Conservation (phyloP, 495 filamentous ascomycete species). For the Lophiostoma macrostomum region DNA sequence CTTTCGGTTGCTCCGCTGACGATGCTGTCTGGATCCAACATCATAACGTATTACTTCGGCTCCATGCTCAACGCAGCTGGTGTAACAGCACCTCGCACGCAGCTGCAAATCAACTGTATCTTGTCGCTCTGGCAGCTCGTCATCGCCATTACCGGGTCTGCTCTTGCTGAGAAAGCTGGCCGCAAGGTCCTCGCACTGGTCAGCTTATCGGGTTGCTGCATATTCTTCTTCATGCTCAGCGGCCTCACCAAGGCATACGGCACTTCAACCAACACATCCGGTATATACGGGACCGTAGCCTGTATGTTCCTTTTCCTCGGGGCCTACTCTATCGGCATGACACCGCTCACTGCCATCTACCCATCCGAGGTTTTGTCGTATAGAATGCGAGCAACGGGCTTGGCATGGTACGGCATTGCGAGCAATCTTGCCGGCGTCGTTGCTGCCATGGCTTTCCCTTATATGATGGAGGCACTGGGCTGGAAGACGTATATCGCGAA, state of each 20-base stretch:
- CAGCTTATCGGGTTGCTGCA: neutral
- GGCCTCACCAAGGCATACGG: neutral
- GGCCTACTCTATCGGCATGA: conserved; percentile 3
- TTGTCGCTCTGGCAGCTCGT: conserved; percentile 1
- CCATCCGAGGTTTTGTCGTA: neutral
- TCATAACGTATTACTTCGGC: conserved; percentile 12
- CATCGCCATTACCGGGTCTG: neutral
- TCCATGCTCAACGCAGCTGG: neutral
- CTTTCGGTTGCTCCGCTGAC: neutral
- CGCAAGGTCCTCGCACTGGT: neutral
- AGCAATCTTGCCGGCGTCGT: neutral
- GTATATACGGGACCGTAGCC: neutral
- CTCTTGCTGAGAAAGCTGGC: neutral
- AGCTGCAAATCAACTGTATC: conserved; percentile 5
- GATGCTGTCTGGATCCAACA: conserved; percentile 9
- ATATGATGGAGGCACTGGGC: neutral
- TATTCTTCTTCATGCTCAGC: neutral
- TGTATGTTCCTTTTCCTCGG: conserved; percentile 9
- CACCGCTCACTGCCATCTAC: neutral
- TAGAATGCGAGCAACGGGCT: neutral
- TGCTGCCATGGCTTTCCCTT: neutral
- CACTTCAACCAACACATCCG: neutral
- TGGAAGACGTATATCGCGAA: conserved; percentile 15
- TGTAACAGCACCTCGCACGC: neutral
- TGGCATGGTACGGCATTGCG: neutral